Base-by-base conservation (phyloP, 169 alveolate species). In the Plasmodium chabaudi region DNA sequence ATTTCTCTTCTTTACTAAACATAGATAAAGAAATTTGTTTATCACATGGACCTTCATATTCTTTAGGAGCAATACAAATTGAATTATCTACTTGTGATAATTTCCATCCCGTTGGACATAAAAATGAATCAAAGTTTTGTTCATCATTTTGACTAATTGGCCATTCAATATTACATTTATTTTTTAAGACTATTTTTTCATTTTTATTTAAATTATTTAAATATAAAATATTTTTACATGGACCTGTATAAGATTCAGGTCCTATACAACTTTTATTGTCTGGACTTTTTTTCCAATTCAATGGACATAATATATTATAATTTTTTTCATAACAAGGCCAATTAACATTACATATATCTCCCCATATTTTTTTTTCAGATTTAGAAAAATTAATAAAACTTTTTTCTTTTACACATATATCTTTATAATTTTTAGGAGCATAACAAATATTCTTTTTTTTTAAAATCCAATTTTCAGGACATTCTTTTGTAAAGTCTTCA, bases 311-410 rank as follows among this genome's bases (percentile, higher is more conserved):
- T 1, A 88, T 60, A 2, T 57, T 71, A 55, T 59, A 70, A 19
- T 47, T 55, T 57, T 86, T 84, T 19, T 87, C 65, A 47, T 53
- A 47, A 61, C 95, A 94, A 5, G 95, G 95, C 96, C 96, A 94
- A 47, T 70, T 87, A 3, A 92, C 13, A 61, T 70, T 61, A 57
- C 96, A 94, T 79, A 46, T 72, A 15, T 87, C 72, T 51, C 91
- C 65, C 70, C 92, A 87, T 46, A 61, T 55, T 19, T 90, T 90
- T 55, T 89, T 92, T 53, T 94, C 95, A 27, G 73, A 42, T 34
- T 91, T 75, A 7, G 94, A 84, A 57, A 82, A 90, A 59, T 87
- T 42, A 25, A 60, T 5, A 87, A 94, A 88, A 68, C 77, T 93
- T 87, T 90, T 59, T 61, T 56, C 53, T 55, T 87, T 47, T 17